These are phyloP conservation scores for Microglena sp. DNA, from an alignment of 139 green algal genomes.

Conservation along the genomic window DNA sequence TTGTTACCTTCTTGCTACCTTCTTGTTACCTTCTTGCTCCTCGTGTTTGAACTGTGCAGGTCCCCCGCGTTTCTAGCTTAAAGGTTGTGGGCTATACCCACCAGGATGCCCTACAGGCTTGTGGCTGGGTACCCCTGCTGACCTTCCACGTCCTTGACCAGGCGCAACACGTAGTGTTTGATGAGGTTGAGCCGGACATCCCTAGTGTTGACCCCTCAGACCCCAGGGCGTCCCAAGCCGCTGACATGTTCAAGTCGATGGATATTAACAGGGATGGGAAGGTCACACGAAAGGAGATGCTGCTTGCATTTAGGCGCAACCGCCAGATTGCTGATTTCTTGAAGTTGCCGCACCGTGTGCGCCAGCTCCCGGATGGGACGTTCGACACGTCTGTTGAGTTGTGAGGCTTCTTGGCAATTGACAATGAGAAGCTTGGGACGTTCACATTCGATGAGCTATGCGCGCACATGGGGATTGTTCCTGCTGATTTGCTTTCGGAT, in stretches of 20 bases:
- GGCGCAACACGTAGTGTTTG: slow-evolving; percentile 29
- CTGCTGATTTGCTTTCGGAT: slow-evolving; percentile 11
- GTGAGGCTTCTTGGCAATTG: slow-evolving; percentile 14
- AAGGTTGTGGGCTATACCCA: background rate
- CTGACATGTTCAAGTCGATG: slow-evolving; percentile 28
- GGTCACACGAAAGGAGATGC: slow-evolving; percentile 35
- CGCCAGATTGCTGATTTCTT: slow-evolving; percentile 35
- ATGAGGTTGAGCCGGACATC: slow-evolving; percentile 3
- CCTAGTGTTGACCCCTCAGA: slow-evolving; percentile 11
- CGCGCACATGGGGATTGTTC: slow-evolving; percentile 21
- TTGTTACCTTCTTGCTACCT: too few species aligned
- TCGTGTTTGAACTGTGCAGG: too few species aligned
- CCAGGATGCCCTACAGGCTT: background rate
- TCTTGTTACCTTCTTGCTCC: too few species aligned
- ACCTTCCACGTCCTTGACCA: slow-evolving; percentile 20
- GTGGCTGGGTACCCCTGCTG: slow-evolving; percentile 22
- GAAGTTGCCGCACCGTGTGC: slow-evolving; percentile 23
- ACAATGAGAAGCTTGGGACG: slow-evolving; percentile 17
- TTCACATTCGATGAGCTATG: slow-evolving; percentile 32
- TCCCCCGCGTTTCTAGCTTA: background rate
- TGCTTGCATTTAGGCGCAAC: slow-evolving; percentile 37
- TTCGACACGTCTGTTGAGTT: slow-evolving; percentile 13
- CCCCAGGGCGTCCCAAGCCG: background rate
- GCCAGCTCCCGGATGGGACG: slow-evolving; percentile 24
- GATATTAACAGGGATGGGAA: slow-evolving; percentile 33